These are phyloP conservation scores for Carex sylvatica DNA, from an alignment of 202 grass and related monocot species.

Conservation along the genomic window DNA sequence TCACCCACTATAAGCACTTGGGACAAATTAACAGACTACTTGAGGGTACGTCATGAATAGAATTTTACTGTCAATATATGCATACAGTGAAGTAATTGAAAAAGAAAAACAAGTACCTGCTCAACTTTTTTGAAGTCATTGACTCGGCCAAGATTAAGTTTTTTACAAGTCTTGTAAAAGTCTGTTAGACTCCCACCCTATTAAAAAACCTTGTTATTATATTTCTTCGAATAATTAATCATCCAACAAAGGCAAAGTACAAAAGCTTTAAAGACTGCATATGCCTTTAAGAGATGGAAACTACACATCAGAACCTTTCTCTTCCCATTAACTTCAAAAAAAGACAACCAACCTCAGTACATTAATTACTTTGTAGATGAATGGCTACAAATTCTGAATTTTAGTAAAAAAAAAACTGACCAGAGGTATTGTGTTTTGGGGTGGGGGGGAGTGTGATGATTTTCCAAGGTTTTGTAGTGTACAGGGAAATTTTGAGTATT, in stretches of 20 bases:
- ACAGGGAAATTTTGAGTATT: not conserved
- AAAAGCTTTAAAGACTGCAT: not conserved
- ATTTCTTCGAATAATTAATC: not conserved
- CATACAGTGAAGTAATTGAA: not conserved
- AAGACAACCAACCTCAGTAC: not conserved
- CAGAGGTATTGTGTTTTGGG: not conserved
- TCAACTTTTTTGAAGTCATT: conserved; percentile 37
- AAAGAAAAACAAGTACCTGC: conserved; percentile 22
- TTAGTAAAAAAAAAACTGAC: conserved; percentile 1
- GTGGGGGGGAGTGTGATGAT: too few species aligned
- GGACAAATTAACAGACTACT: not conserved
- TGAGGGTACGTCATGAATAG: not conserved
- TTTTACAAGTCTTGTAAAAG: conserved; percentile 42
- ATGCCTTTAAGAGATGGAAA: not conserved
- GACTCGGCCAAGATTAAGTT: conserved; percentile 24
- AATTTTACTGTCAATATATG: not conserved
- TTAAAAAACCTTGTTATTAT: not conserved
- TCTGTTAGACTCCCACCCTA: conserved; percentile 36
- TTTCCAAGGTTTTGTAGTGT: not conserved
- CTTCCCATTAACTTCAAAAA: not conserved
- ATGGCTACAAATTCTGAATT: not conserved
- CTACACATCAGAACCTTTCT: conserved; percentile 1
- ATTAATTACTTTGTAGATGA: not conserved
- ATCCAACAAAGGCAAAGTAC: not conserved
- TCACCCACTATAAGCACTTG: not conserved